Base-by-base conservation (phyloP, 164 flowering plant genomes). In the Stephania cephalantha region DNA sequence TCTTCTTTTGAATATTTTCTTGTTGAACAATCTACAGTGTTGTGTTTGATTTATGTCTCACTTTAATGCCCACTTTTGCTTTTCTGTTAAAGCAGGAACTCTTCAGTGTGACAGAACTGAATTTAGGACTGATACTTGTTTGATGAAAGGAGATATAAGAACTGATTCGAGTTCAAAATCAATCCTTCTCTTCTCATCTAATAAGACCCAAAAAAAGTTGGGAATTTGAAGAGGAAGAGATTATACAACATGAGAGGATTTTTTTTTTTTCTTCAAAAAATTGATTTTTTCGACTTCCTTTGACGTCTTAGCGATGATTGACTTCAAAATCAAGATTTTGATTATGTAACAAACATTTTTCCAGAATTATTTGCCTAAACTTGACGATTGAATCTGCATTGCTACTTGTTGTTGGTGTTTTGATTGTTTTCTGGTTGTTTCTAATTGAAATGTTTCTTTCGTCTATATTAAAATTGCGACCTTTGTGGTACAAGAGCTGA, bases 101-200 rank as follows among this genome's bases (percentile, higher is more conserved):
- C 84, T 95, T 13, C 90, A 91, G 73, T 95, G 99, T 79, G 98
- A 95, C 53, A 85, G 96, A 84, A 93, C 81, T 71, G 78, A 85
- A 58, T 69, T 82, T 13, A 88, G 98, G 0, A 78, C 95, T 0
- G 98, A 95, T 80, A 73, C 87, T 44, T 95, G 98, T 83, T 70
- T 81, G 69, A 90, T 95, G 98, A 89, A 83, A 84, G 99, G 99
- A 53, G 97, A 93, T 81, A 82, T 95, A n/a, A 86, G 99, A 74
- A 92, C 95, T 58, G 76, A 80, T 67, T 81, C 97, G 72, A 70
- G 86, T 20, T 83, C 97, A 46, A 86, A 86, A 52, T 93, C 97
- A 52, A 65, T 95, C 76, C 74, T 87, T 73, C 85, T 91, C 5
- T 90, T 88, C 82, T 71, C 77, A 73, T 79, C 88, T 30, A 78